Evolutionary conservation across 805 yeast genomes (phyloP).

Genomic region (Kuraishia ogatae): DNA sequence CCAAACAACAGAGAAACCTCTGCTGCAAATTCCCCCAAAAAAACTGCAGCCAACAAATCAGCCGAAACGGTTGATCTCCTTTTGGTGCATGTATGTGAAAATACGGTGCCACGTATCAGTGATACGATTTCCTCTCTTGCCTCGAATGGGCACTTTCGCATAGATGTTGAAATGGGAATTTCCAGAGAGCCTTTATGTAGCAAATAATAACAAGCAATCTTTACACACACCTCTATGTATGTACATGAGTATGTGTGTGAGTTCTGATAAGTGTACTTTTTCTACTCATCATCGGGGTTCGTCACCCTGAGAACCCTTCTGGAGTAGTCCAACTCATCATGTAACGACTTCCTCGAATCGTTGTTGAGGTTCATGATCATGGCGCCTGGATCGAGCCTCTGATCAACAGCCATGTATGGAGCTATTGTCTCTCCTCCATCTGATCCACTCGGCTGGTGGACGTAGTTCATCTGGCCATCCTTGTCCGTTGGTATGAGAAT

Average conservation of each 20-base stretch:
- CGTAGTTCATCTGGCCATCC: background rate
- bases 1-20: background rate
- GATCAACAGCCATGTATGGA: slow-evolving; percentile 35
- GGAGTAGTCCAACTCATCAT: slow-evolving; percentile 50
- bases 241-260: background rate
- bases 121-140: no score
- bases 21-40: no score
- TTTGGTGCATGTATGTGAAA: no score
- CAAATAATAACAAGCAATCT: background rate
- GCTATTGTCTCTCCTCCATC: slow-evolving; percentile 12
- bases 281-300: slow-evolving; percentile 21
- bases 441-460: background rate
- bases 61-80: no score
- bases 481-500: background rate
- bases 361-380: slow-evolving; percentile 37
- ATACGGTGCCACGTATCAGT: no score
- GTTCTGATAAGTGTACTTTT: no score
- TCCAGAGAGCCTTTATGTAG: background rate
- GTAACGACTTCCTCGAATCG: slow-evolving; percentile 36
- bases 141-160: no score
- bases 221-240: no score
- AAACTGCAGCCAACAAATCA: no score
- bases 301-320: slow-evolving; percentile 48
- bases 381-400: slow-evolving; percentile 49
- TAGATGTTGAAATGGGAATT: no score